These are phyloP conservation scores for Hsuehochloa calcarea DNA, from an alignment of 176 grass and related monocot species.

Conservation along the genomic window DNA sequence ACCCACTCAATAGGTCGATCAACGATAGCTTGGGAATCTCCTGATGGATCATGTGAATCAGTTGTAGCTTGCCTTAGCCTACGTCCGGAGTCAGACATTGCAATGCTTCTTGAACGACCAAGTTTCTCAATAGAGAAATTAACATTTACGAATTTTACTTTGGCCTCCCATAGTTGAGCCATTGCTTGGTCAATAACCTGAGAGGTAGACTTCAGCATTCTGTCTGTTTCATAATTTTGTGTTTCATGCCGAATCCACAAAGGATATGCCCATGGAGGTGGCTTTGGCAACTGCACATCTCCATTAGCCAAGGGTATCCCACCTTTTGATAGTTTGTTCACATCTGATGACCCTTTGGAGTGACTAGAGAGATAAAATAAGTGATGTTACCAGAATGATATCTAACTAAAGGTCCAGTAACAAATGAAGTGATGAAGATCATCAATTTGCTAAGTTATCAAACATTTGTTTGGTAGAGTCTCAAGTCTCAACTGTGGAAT, in stretches of 20 bases:
- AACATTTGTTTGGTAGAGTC: slow-evolving; percentile 8
- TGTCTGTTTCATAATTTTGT: slow-evolving; percentile 81
- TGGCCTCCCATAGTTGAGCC: slow-evolving; percentile 91
- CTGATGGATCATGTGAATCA: slow-evolving; percentile 31
- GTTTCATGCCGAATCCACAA: slow-evolving; percentile 74
- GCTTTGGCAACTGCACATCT: slow-evolving; percentile 89
- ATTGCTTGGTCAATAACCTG: slow-evolving; percentile 97
- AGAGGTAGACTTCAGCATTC: slow-evolving; percentile 82
- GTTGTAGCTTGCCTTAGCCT: slow-evolving; percentile 28
- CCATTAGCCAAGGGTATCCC: slow-evolving; percentile 97
- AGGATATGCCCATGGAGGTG: slow-evolving; percentile 98
- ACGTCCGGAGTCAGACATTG: slow-evolving; percentile 41
- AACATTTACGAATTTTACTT: slow-evolving; percentile 93
- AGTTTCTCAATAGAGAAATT: slow-evolving; percentile 87
- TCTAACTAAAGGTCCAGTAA: slow-evolving; percentile 9
- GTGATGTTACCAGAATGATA: background rate
- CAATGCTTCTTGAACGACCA: slow-evolving; percentile 60
- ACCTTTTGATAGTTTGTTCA: slow-evolving; percentile 79
- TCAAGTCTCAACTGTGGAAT: background rate
- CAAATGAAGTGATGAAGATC: slow-evolving; percentile 2
- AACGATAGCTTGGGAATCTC: slow-evolving; percentile 26
- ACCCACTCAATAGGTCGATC: slow-evolving; percentile 76
- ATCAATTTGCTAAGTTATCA: background rate
- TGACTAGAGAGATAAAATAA: slow-evolving; percentile 47
- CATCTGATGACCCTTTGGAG: slow-evolving; percentile 65